Evolutionary conservation across 305 asterid species (phyloP).

Genomic region (Striga hermonthica): DNA sequence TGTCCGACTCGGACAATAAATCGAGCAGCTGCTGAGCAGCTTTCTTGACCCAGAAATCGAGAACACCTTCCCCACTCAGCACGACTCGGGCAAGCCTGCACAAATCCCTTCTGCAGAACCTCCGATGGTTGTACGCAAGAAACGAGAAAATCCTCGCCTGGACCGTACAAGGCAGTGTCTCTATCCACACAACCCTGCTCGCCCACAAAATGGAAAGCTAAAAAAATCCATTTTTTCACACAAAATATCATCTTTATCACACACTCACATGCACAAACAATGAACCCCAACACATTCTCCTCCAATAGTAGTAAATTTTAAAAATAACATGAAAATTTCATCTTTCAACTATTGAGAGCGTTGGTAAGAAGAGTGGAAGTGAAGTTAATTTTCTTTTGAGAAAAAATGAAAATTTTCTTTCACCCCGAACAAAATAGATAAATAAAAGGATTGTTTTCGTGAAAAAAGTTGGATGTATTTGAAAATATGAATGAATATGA

Average conservation of each 20-base stretch:
- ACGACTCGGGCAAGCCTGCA: conserved; percentile 49
- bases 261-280: conserved; percentile 10
- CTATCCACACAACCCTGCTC: conserved; percentile 52
- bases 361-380: too few relatives aligned
- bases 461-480: too few relatives aligned
- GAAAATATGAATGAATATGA: too few relatives aligned
- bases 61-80: conserved; percentile 38
- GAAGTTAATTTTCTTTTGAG: too few relatives aligned
- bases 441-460: too few relatives aligned
- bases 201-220: conserved; percentile 1
- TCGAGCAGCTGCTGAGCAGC: conserved; percentile 69
- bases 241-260: not conserved
- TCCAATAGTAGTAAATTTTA: too few relatives aligned
- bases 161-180: conserved; percentile 56
- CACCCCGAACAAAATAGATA: too few relatives aligned
- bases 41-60: conserved; percentile 74
- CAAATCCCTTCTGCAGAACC: conserved; percentile 41
- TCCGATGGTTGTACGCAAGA: conserved; percentile 55
- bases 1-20: conserved; percentile 45
- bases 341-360: too few relatives aligned
- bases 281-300: not conserved
- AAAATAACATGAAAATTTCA: not conserved
- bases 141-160: conserved; percentile 61
- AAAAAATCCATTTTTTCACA: not conserved
- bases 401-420: too few relatives aligned